A percentile compares a stretch with the other conserved stretches of the same genome.
These are phyloP conservation scores for Lachnellula subtilissima DNA, from an alignment of 2,329 filamentous ascomycete genomes.

Conservation along the genomic window DNA sequence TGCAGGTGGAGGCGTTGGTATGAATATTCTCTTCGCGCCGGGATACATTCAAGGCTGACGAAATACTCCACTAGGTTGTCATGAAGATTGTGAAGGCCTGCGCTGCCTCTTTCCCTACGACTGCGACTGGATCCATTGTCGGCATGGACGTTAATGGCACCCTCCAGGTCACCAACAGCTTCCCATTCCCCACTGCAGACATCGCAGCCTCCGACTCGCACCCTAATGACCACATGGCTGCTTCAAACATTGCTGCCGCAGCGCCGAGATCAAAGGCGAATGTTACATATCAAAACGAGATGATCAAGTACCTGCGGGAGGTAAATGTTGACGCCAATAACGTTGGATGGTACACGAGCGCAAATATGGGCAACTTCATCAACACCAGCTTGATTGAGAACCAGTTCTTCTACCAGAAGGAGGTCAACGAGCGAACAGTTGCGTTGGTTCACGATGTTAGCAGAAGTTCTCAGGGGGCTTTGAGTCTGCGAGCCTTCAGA, in stretches of 20 bases:
- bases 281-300: slow-evolving; percentile 83
- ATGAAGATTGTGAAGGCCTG: slow-evolving; percentile 99
- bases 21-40: slow-evolving; percentile 37
- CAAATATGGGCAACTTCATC: slow-evolving; percentile 98
- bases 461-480: slow-evolving; percentile 84
- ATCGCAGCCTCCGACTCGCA: slow-evolving; percentile 62
- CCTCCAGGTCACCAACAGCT: slow-evolving; percentile 90
- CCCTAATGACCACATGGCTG: slow-evolving; percentile 60
- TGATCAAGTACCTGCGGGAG: slow-evolving; percentile 94
- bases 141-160: slow-evolving; percentile 82
- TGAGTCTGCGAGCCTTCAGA: slow-evolving; percentile 87
- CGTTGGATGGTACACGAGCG: slow-evolving; percentile 97
- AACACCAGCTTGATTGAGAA: slow-evolving; percentile 96
- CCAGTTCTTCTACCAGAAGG: slow-evolving; percentile 94
- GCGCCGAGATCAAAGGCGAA: slow-evolving; percentile 92
- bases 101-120: slow-evolving; percentile 79
- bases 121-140: slow-evolving; percentile 83
- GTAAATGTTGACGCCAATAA: slow-evolving; percentile 98
- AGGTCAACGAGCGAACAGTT: slow-evolving; percentile 78
- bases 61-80: slow-evolving; percentile 58
- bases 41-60: slow-evolving; percentile 24
- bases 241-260: slow-evolving; percentile 72
- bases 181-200: slow-evolving; percentile 86
- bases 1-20: slow-evolving; percentile 94
- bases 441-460: slow-evolving; percentile 93